Percentiles rank a stretch among this genome's conserved stretches.
Conservation (phyloP, 2,329 filamentous ascomycete species). For the Botrytis fragariae region DNA sequence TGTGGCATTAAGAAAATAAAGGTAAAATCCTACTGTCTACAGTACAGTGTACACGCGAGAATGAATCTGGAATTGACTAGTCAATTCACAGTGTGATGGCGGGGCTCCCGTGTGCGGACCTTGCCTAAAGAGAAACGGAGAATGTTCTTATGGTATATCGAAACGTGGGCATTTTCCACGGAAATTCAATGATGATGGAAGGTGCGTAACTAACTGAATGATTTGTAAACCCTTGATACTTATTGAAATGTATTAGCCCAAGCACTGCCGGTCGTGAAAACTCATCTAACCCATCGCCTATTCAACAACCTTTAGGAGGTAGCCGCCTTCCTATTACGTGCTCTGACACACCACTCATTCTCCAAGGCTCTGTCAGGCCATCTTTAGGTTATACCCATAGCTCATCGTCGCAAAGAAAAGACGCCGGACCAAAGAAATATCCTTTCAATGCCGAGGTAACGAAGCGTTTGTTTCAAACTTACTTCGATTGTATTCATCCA, state of each 20-base stretch:
- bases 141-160: conserved; percentile 35
- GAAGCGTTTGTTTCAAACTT: conserved; percentile 34
- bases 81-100: conserved; percentile 34
- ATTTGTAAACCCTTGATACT: not conserved
- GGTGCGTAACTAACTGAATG: conserved; percentile 23
- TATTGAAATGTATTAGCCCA: not conserved
- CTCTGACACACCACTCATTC: not conserved
- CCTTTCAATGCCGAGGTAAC: conserved; percentile 29
- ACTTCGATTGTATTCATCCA: conserved; percentile 37
- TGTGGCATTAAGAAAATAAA: conserved; percentile 36
- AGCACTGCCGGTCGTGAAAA: conserved; percentile 10
- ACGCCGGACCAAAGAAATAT: not conserved
- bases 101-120: conserved; percentile 30
- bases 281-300: not conserved
- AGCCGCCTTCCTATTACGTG: not conserved
- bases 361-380: not conserved
- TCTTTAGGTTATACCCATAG: not conserved
- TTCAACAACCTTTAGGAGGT: not conserved
- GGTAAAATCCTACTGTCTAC: conserved; percentile 20
- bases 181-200: conserved; percentile 14
- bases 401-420: conserved; percentile 10
- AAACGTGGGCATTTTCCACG: conserved; percentile 27
- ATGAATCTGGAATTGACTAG: conserved; percentile 10
- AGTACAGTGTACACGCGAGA: not conserved
- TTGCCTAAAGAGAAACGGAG: conserved; percentile 29